phyloP scores from a whole-genome alignment of 805 yeast genomes.

The Diddensiella transvaalensis region DNA sequence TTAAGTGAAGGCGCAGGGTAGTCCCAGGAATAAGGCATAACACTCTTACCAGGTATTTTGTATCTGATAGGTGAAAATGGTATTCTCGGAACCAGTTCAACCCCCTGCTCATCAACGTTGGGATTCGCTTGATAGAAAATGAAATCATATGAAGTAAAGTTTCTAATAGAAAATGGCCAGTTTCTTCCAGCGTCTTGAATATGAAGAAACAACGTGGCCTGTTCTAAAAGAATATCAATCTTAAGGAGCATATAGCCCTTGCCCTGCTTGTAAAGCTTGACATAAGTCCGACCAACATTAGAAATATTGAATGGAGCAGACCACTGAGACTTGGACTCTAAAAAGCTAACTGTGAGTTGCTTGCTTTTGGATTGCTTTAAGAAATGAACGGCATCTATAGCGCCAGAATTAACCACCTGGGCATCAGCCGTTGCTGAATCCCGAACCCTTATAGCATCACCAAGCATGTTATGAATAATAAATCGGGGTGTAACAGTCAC shows the following conservation, averaged over 20 bases:
- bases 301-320: conserved; percentile 83
- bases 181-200: conserved; percentile 64
- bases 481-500: conserved; percentile 81
- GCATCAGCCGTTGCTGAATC: conserved; percentile 63
- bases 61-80: conserved; percentile 76
- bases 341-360: conserved; percentile 57
- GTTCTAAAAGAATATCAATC: conserved; percentile 71
- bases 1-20: conserved; percentile 86
- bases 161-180: conserved; percentile 94
- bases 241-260: conserved; percentile 59
- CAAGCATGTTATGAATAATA: conserved; percentile 60
- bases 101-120: conserved; percentile 57
- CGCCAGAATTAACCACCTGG: conserved; percentile 24
- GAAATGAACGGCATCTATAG: conserved; percentile 41
- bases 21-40: conserved; percentile 98
- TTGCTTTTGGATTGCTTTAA: conserved; percentile 54
- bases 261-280: conserved; percentile 64
- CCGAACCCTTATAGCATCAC: conserved; percentile 53
- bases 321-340: conserved; percentile 62
- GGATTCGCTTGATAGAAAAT: conserved; percentile 86
- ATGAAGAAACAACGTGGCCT: conserved; percentile 75
- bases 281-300: conserved; percentile 76
- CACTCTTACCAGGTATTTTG: conserved; percentile 80
- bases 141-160: conserved; percentile 85
- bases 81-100: conserved; percentile 46